Conservation (phyloP, 1,284 basidiomycete species). For the Austroboletus niveus region DNA sequence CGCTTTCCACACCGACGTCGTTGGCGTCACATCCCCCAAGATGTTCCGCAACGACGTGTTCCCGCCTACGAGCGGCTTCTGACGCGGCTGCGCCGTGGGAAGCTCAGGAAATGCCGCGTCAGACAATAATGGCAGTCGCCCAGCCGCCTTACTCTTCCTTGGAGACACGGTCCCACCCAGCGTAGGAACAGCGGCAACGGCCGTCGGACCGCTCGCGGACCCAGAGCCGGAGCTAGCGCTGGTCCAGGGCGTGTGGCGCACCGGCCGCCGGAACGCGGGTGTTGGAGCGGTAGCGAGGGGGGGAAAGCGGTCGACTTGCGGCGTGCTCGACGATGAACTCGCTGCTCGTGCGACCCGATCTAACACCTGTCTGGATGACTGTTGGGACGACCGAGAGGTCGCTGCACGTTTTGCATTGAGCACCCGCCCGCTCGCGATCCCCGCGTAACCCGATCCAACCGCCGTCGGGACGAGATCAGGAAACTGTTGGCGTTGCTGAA, state of each 20-base stretch:
- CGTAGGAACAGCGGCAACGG: neutral
- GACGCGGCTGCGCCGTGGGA: constrained; percentile 44
- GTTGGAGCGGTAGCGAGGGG: constrained; percentile 30
- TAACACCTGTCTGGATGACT: constrained; percentile 70
- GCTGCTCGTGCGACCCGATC: constrained; percentile 88
- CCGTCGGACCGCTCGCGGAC: constrained; percentile 6
- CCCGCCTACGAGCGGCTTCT: constrained; percentile 56
- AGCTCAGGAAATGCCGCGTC: constrained; percentile 70
- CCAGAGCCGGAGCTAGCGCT: constrained; percentile 17
- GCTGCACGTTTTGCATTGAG: constrained; percentile 81
- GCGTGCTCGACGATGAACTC: constrained; percentile 43
- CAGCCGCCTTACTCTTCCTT: constrained; percentile 14
- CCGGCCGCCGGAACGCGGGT: constrained; percentile 32
- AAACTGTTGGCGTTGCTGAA: constrained; percentile 81
- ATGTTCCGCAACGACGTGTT: constrained; percentile 73
- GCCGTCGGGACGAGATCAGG: constrained; percentile 70
- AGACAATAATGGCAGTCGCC: constrained; percentile 46
- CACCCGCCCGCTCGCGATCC: constrained; percentile 77
- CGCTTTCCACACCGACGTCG: constrained; percentile 49
- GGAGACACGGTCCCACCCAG: neutral
- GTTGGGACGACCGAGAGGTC: constrained; percentile 52
- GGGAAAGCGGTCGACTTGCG: constrained; percentile 44
- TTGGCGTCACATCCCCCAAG: constrained; percentile 51
- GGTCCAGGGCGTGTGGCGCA: constrained; percentile 59
- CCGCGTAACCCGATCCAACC: constrained; percentile 67